Evolutionary conservation across 306 rosid species (phyloP).

Genomic region (Cucurbita pepo): DNA sequence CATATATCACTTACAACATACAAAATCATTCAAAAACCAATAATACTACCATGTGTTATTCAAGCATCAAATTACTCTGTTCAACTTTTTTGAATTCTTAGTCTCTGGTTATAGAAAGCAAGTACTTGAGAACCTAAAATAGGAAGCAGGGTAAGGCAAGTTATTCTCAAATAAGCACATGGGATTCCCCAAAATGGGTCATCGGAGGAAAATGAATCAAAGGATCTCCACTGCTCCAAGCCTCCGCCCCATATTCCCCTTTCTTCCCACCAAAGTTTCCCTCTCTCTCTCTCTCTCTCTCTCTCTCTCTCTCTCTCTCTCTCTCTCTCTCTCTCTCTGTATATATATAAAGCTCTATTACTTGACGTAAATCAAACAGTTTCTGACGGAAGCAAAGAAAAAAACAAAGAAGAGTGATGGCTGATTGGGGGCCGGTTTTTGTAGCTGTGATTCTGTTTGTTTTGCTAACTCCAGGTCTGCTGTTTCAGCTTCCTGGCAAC

Average conservation of each 20-base stretch:
- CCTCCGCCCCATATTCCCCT: slow-evolving; percentile 15
- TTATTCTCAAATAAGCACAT: slow-evolving; percentile 1
- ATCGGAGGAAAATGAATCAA: slow-evolving; percentile 11
- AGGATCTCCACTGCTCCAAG: slow-evolving; percentile 9
- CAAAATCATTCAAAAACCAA: too few species aligned
- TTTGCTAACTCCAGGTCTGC: slow-evolving; percentile 56
- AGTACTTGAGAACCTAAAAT: not conserved
- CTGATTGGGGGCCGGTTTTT: slow-evolving; percentile 73
- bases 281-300: not conserved
- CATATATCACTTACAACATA: too few species aligned
- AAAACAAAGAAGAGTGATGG: slow-evolving; percentile 14
- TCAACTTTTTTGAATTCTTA: too few species aligned
- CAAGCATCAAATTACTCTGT: too few species aligned
- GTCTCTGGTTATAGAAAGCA: too few species aligned
- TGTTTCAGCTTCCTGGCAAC: slow-evolving; percentile 66
- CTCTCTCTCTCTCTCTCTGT: not conserved
- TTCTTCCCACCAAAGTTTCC: slow-evolving; percentile 18
- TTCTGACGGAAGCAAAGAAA: not conserved
- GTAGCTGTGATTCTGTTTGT: slow-evolving; percentile 60
- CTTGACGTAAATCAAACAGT: not conserved
- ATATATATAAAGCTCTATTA: too few species aligned
- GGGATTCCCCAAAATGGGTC: not conserved
- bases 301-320: not conserved
- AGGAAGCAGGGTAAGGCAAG: not conserved
- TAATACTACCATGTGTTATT: too few species aligned